Percentiles rank a stretch among this genome's conserved stretches.
phyloP scores from a whole-genome alignment of 1,139 yeast species.

The Suhomyces wounanorum region DNA sequence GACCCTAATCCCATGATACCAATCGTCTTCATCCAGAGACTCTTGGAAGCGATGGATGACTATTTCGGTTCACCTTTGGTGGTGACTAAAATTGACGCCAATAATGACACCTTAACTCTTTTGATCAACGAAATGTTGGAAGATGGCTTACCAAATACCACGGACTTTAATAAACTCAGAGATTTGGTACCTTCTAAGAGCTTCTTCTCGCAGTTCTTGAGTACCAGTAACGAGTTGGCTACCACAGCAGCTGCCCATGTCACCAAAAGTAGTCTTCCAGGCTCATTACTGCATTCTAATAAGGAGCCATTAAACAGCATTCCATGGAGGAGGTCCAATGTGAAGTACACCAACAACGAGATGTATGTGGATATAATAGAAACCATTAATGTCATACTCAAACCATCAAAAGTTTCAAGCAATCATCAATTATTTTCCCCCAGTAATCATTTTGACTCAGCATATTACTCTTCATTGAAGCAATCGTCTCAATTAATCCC shows the following conservation, averaged over 20 bases:
- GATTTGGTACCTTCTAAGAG: slow-evolving; percentile 69
- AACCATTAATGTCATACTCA: slow-evolving; percentile 48
- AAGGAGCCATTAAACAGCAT: slow-evolving; percentile 24
- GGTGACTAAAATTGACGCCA: slow-evolving; percentile 59
- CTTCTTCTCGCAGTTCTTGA: slow-evolving; percentile 39
- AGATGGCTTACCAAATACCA: slow-evolving; percentile 69
- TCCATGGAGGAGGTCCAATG: slow-evolving; percentile 76
- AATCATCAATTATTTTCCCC: slow-evolving; percentile 11
- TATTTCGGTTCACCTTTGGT: slow-evolving; percentile 64
- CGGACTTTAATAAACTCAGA: slow-evolving; percentile 70
- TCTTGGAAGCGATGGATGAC: slow-evolving; percentile 54
- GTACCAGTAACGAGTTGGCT: slow-evolving; percentile 36
- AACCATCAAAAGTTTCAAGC: slow-evolving; percentile 20
- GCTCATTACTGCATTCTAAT: neutral
- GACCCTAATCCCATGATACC: slow-evolving; percentile 53
- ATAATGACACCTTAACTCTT: slow-evolving; percentile 65
- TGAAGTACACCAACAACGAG: slow-evolving; percentile 73
- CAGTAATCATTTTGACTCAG: slow-evolving; percentile 19
- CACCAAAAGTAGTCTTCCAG: slow-evolving; percentile 1
- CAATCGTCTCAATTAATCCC: slow-evolving; percentile 36
- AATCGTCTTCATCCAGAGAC: slow-evolving; percentile 52
- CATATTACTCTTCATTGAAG: slow-evolving; percentile 21
- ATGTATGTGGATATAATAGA: slow-evolving; percentile 79
- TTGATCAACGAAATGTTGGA: slow-evolving; percentile 69
- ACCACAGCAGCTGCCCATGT: slow-evolving; percentile 22